Evolutionary conservation across 2,329 filamentous ascomycete species (phyloP).

Genomic region (Alternaria brassicicola): DNA sequence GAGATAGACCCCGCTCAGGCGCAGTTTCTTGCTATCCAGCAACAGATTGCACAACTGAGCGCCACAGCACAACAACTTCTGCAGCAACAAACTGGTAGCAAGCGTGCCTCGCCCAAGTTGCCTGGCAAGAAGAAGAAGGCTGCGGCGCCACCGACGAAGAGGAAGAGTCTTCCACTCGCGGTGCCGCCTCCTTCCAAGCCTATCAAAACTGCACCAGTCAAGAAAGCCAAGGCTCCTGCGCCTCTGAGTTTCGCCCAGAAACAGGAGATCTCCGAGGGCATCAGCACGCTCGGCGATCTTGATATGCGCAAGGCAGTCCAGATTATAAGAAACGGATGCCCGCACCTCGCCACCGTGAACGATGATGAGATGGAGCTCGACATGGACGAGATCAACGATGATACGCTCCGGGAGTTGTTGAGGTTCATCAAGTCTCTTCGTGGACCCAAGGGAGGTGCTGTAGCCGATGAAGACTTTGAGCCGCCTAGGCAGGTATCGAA

Average conservation of each 20-base stretch:
- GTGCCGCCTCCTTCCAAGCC: constrained; percentile 41
- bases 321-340: constrained; percentile 85
- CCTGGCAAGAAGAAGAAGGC: constrained; percentile 55
- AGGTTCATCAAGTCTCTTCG: constrained; percentile 57
- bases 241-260: constrained; percentile 82
- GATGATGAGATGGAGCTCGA: constrained; percentile 70
- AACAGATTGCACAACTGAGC: constrained; percentile 72
- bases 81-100: constrained; percentile 47
- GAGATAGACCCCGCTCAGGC: constrained; percentile 53
- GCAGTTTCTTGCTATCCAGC: constrained; percentile 59
- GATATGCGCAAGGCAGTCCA: constrained; percentile 81
- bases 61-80: constrained; percentile 64
- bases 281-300: constrained; percentile 78
- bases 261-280: constrained; percentile 85
- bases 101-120: constrained; percentile 62
- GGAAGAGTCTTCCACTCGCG: constrained; percentile 35
- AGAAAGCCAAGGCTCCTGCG: constrained; percentile 62
- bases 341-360: constrained; percentile 65
- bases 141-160: constrained; percentile 28
- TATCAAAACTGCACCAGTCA: constrained; percentile 51
- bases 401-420: constrained; percentile 62
- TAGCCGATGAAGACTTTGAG: constrained; percentile 58
- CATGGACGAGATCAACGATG: constrained; percentile 63
- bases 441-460: constrained; percentile 44
- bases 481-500: constrained; percentile 48